phyloP scores from a whole-genome alignment of 805 yeast genomes.

The Saccharomycopsis microspora region DNA sequence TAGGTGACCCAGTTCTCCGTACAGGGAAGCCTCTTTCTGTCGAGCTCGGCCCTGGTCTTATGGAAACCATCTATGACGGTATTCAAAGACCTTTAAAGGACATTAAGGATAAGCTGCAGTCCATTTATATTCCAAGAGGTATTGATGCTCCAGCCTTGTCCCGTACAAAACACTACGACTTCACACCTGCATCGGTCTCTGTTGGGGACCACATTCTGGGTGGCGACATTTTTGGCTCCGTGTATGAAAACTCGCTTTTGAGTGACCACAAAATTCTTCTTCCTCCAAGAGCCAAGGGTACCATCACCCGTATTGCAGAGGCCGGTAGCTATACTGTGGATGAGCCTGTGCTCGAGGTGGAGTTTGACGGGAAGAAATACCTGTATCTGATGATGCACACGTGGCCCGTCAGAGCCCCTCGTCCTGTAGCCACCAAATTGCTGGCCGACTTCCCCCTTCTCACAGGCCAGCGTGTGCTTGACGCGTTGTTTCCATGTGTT shows the following conservation, averaged over 20 bases:
- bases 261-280: slow-evolving; percentile 87
- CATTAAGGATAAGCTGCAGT: slow-evolving; percentile 75
- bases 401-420: slow-evolving; percentile 99
- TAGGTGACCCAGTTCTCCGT: slow-evolving; percentile 96
- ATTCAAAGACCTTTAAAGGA: slow-evolving; percentile 97
- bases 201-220: slow-evolving; percentile 98
- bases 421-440: slow-evolving; percentile 93
- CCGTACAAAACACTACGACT: slow-evolving; percentile 75
- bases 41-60: slow-evolving; percentile 97
- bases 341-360: slow-evolving; percentile 84
- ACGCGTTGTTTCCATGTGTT: slow-evolving; percentile 95
- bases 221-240: slow-evolving; percentile 88
- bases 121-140: slow-evolving; percentile 98
- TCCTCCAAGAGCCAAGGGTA: slow-evolving; percentile 99
- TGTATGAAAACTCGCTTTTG: slow-evolving; percentile 86
- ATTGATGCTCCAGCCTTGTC: slow-evolving; percentile 91
- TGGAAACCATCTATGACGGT: slow-evolving; percentile 99
- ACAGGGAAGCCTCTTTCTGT: slow-evolving; percentile 99
- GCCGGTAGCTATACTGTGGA: slow-evolving; percentile 88
- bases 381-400: slow-evolving; percentile 92
- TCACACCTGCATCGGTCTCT: slow-evolving; percentile 64
- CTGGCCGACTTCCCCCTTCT: slow-evolving; percentile 91
- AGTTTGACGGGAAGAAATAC: slow-evolving; percentile 78
- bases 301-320: slow-evolving; percentile 78
- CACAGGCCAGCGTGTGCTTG: slow-evolving; percentile 98